Percentiles rank a stretch among this genome's conserved stretches.
phyloP scores from a whole-genome alignment of 1,139 yeast genomes.

The Debaryomycetaceae sp. region DNA sequence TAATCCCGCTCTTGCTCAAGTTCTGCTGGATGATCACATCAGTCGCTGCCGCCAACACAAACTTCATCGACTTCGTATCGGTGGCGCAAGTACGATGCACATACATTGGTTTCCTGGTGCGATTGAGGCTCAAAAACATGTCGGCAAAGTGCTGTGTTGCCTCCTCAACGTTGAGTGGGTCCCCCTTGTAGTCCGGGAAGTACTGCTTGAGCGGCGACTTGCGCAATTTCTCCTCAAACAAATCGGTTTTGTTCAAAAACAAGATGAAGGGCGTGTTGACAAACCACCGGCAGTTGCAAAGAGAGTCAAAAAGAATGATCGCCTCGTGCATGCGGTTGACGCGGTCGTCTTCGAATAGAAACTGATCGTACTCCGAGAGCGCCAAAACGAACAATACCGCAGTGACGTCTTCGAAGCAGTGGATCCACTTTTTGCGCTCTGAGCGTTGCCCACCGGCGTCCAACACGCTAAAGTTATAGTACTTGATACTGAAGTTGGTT shows the following conservation, averaged over 20 bases:
- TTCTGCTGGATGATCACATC: conserved; percentile 86
- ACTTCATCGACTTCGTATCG: conserved; percentile 81
- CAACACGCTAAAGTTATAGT: conserved; percentile 66
- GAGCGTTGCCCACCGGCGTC: conserved; percentile 98
- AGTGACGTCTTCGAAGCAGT: conserved; percentile 88
- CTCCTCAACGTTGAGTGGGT: conserved; percentile 57
- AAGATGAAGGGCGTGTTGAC: conserved; percentile 80
- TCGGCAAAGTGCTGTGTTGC: conserved; percentile 66
- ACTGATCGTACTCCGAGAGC: conserved; percentile 88
- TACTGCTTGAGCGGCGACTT: conserved; percentile 60
- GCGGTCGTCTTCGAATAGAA: conserved; percentile 80
- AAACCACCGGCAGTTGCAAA: conserved; percentile 87
- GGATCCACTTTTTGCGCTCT: conserved; percentile 94
- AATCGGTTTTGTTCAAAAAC: conserved; percentile 83
- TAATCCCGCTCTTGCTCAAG: conserved; percentile 75
- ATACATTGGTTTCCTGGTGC: conserved; percentile 71
- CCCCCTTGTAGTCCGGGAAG: conserved; percentile 71
- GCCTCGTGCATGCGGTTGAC: conserved; percentile 93
- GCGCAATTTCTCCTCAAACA: conserved; percentile 66
- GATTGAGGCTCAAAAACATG: conserved; percentile 57
- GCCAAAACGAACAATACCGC: conserved; percentile 91
- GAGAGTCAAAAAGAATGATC: conserved; percentile 73
- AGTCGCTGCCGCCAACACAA: conserved; percentile 87
- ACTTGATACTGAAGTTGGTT: conserved; percentile 67
- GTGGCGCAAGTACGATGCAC: conserved; percentile 96